Base-by-base conservation (phyloP, 352 stramenopile genomes). In the Phytophthora hybrid region DNA sequence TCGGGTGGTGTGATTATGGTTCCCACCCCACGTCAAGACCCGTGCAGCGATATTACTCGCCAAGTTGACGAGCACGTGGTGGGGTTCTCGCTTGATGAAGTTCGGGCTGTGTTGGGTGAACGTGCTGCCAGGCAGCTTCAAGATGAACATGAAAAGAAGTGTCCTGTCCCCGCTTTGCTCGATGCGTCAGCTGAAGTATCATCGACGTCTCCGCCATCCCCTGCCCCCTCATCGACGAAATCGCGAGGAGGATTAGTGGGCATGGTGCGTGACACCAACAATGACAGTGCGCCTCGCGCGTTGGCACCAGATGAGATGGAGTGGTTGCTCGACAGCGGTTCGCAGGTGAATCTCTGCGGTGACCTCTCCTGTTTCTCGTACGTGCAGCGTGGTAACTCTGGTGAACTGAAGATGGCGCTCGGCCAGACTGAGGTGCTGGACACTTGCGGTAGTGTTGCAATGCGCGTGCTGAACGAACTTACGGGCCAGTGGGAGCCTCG, bases 261-360 rank as follows among this genome's bases (percentile, higher is more conserved):
- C 4, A 46, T 46, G 39, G 39, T 46, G 9, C 39, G 32, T 37
- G 32, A 11, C 14, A 46, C 39, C 39, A 46, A 46, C 9, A 10
- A 18, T 46, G 39, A 46, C 39, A 14, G 14, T n/a, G 10, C 10
- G 5, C 14, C 14, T 46, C 39, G 6, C 14, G 10, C 39, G 14
- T 46, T 18, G 39, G 39, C 39, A 46, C 39, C 39, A 3, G 39
- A 46, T 46, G 39, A 46, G 39, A 46, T 46, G 39, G 39, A 46
- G 39, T 46, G 39, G 39, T 18, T 46, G 39, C 39, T 46, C 10
- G 11, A 46, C 14, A 46, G 49, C 19, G 59, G 58, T 7, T 62
- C 66, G 4, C 66, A 73, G 34, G 66, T 73, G 6, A 68, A 68
- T 21, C 39, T 46, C 14, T 46, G 39, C 39, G 39, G 39, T 18